A percentile compares a stretch with the other conserved stretches of the same genome.
These are phyloP conservation scores for Pilasporangium apinafurcum DNA, from an alignment of 352 stramenopile species.

Conservation along the genomic window DNA sequence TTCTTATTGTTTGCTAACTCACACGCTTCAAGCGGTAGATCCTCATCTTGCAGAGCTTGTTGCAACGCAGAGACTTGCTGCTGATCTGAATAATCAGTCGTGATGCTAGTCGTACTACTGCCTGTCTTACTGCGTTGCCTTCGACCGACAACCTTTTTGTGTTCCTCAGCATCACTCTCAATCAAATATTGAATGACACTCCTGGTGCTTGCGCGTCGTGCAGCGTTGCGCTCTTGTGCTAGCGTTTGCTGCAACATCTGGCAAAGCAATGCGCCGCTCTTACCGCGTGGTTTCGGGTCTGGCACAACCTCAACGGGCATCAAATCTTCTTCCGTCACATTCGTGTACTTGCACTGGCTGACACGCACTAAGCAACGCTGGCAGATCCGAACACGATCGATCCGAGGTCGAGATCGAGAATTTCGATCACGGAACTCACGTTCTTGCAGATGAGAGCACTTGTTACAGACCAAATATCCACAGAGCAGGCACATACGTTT, in stretches of 20 bases:
- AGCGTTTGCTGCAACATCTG: conserved; percentile 20
- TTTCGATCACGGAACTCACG: no score
- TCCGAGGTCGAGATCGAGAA: no score
- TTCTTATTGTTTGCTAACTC: conserved; percentile 2
- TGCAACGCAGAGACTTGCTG: conserved; percentile 5
- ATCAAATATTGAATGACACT: conserved; percentile 29
- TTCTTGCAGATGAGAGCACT: conserved; percentile 18
- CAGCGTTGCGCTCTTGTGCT: conserved; percentile 5
- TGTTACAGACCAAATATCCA: conserved; percentile 21
- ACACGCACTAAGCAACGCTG: conserved; percentile 15
- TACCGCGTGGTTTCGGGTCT: neutral
- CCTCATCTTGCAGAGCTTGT: neutral
- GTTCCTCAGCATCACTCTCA: conserved; percentile 12
- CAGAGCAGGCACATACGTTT: conserved; percentile 17
- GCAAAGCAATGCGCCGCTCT: conserved; percentile 6
- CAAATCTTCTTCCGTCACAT: conserved; percentile 7
- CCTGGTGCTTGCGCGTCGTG: conserved; percentile 13
- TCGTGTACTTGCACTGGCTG: conserved; percentile 11
- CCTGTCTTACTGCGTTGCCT: neutral
- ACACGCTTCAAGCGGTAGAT: conserved; percentile 3
- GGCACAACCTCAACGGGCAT: neutral
- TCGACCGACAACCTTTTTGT: neutral
- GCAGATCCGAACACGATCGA: conserved; percentile 20
- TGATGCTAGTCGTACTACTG: conserved; percentile 1
- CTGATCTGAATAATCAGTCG: neutral